A percentile compares a stretch with the other conserved stretches of the same genome.
Conservation (phyloP, 1,139 yeast species). For the Kluyveromyces marxianus region DNA sequence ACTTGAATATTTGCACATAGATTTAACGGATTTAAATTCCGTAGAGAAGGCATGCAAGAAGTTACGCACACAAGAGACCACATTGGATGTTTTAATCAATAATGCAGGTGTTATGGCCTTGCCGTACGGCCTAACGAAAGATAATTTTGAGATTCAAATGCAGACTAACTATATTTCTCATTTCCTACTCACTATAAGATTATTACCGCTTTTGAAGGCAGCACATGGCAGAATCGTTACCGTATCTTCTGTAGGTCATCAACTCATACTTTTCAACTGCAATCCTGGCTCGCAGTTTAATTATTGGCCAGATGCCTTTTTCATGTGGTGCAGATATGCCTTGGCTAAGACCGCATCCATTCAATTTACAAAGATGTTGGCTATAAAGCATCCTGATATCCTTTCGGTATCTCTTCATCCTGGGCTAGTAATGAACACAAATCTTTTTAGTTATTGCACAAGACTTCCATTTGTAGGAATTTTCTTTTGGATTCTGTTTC, state of each 20-base stretch:
- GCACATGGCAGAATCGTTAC: slow-evolving; percentile 49
- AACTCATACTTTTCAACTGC: slow-evolving; percentile 45
- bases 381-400: slow-evolving; percentile 60
- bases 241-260: slow-evolving; percentile 65
- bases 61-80: slow-evolving; percentile 43
- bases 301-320: slow-evolving; percentile 54
- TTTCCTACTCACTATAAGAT: slow-evolving; percentile 55
- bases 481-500: slow-evolving; percentile 61
- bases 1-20: slow-evolving; percentile 51
- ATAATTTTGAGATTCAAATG: slow-evolving; percentile 71
- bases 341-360: slow-evolving; percentile 75
- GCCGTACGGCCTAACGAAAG: slow-evolving; percentile 56
- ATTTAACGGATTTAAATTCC: slow-evolving; percentile 49
- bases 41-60: slow-evolving; percentile 50
- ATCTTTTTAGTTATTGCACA: slow-evolving; percentile 67
- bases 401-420: slow-evolving; percentile 71
- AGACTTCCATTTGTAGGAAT: slow-evolving; percentile 70
- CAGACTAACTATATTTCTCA: slow-evolving; percentile 79
- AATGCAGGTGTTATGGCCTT: slow-evolving; percentile 82
- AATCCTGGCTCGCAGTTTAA: slow-evolving; percentile 47
- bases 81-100: slow-evolving; percentile 57
- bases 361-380: slow-evolving; percentile 60
- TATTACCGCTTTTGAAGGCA: slow-evolving; percentile 48
- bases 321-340: slow-evolving; percentile 76
- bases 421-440: slow-evolving; percentile 77